Base-by-base conservation (phyloP, 1,139 yeast genomes). In the Magnusiomyces tetraspermus region DNA sequence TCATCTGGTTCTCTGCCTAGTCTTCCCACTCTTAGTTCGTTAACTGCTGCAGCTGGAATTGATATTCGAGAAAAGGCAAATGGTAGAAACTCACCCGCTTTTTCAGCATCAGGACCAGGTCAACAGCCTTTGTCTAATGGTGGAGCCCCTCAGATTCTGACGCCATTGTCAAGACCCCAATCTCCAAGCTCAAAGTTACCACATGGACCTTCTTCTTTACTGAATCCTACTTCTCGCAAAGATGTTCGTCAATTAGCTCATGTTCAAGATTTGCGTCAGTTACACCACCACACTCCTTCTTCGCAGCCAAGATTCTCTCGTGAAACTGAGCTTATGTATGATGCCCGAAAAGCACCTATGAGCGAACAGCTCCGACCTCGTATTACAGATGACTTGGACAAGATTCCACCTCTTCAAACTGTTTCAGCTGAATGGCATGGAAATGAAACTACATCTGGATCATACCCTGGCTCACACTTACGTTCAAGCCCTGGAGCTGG, bases 351-450 rank as follows among this genome's bases (percentile, higher is more conserved):
- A 2, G 63, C 58, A 38, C 55, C 60, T 30, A 59, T 67, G 64
- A 65, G 69, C 51, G 71, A 67, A 57, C 68, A 65, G 54, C 58
- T 67, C 51, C 59, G 67, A 21, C n/a, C n/a, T n/a, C n/a, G n/a
- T n/a, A n/a, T n/a, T n/a, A 66, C 62, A 1, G 65, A 67, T 13
- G 64, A 62, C 13, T 55, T 61, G 38, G 71, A 67, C 33, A 57
- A 63, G 28, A 67, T 67, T 28, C 70, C 70, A 19, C 63, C 65
- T 5, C 53, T 67, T 46, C 54, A 60, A 28, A 61, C 57, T 17
- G 38, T 45, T 21, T 21, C n/a, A 28, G 22, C 28, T 3, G 48
- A 45, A 10, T 45, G 48, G 48, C 24, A 19, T 4, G 48, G 38
- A 21, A 45, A 31, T 5, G 40, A 24, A n/a, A n/a, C n/a, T n/a